Evolutionary conservation across 257 asterid species (phyloP).

Genomic region (Perilla frutescens): DNA sequence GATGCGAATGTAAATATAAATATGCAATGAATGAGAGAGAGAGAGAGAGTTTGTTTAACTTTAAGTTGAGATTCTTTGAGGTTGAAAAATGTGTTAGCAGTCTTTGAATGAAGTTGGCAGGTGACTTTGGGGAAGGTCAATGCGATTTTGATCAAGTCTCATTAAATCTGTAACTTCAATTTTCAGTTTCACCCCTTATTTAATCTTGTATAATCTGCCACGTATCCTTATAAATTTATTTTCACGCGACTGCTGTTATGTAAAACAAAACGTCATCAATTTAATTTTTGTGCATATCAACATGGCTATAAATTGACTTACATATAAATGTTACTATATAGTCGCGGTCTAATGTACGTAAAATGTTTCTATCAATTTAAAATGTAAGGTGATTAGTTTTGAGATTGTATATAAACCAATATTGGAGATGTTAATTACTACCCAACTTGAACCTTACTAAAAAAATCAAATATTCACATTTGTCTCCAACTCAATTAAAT

Average conservation of each 20-base stretch:
- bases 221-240: background rate
- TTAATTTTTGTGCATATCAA: too few relatives aligned
- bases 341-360: too few relatives aligned
- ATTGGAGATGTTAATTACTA: too few relatives aligned
- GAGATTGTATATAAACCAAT: too few relatives aligned
- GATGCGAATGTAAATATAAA: background rate
- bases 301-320: too few relatives aligned
- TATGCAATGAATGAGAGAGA: conserved; percentile 21
- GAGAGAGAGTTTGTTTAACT: conserved; percentile 28
- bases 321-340: too few relatives aligned
- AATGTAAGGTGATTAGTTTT: too few relatives aligned
- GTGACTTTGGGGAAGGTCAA: conserved; percentile 36
- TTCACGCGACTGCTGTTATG: background rate
- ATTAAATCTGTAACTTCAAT: background rate
- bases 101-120: conserved; percentile 35
- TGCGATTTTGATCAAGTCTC: conserved; percentile 13
- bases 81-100: conserved; percentile 27
- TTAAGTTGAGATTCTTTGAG: conserved; percentile 33
- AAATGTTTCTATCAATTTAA: too few relatives aligned
- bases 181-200: background rate
- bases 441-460: too few relatives aligned
- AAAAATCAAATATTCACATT: too few relatives aligned
- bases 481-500: too few relatives aligned
- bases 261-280: too few relatives aligned
- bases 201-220: background rate